These are phyloP conservation scores for Geotrichum reessii DNA, from an alignment of 1,139 yeast genomes.

Conservation along the genomic window DNA sequence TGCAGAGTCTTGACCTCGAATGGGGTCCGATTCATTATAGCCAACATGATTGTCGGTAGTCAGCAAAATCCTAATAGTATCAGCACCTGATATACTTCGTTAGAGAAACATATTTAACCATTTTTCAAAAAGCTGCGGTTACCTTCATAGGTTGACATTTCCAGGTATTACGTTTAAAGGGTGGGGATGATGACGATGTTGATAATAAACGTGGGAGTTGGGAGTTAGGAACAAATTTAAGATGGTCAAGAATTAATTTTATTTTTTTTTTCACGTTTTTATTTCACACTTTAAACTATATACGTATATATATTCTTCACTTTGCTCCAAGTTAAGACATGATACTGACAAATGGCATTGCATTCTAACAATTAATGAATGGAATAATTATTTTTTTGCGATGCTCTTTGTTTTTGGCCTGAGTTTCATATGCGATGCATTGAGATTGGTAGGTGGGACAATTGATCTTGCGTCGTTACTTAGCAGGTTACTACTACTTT, in stretches of 20 bases:
- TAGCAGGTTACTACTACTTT: not conserved
- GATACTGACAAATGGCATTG: not conserved
- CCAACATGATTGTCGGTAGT: constrained; percentile 98
- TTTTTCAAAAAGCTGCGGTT: not conserved
- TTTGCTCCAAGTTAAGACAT: not conserved
- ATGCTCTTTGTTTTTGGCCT: not conserved
- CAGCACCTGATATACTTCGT: constrained; percentile 24
- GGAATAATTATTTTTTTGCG: not conserved
- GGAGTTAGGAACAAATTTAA: not conserved
- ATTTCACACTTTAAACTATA: too few relatives aligned
- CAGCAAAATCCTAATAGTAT: constrained; percentile 68
- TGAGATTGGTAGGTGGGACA: not conserved
- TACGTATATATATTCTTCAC: too few relatives aligned
- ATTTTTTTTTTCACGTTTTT: too few relatives aligned
- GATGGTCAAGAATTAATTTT: not conserved
- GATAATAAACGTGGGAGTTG: not conserved
- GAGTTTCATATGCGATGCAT: not conserved
- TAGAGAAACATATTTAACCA: not conserved
- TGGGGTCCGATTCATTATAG: constrained; percentile 80
- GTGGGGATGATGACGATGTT: not conserved
- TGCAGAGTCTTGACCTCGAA: constrained; percentile 88
- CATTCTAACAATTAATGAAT: not conserved
- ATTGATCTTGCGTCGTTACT: not conserved
- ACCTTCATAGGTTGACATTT: not conserved
- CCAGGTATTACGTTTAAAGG: not conserved